Base-by-base conservation (phyloP, 163 green algal genomes). In the Botryococcus braunii region DNA sequence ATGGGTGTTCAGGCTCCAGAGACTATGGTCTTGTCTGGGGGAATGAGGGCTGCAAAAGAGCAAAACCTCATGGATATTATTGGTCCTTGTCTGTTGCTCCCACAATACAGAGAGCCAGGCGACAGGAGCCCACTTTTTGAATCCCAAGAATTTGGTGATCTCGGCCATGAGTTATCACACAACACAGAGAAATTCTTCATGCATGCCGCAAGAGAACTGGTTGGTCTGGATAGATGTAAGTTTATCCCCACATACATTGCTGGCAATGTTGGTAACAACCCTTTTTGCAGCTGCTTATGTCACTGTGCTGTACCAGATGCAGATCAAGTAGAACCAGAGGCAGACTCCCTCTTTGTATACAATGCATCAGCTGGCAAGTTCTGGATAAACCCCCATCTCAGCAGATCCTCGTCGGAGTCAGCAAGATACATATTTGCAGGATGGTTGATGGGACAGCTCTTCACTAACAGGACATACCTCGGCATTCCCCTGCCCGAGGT, bases 401-500 rank as follows among this genome's bases (percentile, higher is more conserved):
- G 37, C 37, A 11, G 34, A n/a, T 55, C 13, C 21, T 2, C 32
- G 6, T 11, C 13, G 13, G 21, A 11, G 27, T 36, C 49, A 38
- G 35, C 49, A 21, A 25, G 34, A 13, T 66, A 66, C 5, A 25
- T 25, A 31, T 66, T 27, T 31, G 59, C 59, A 27, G 59, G 59
- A 25, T 66, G 59, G 59, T 38, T 66, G 34, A 29, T 66, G 36
- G 59, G 35, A 5, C 59, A 66, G 59, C 25, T 27, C 35, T 49
- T 66, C 35, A 27, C 59, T 38, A 66, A 66, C 35, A 27, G 59
- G 2, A 5, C 59, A 25, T 48, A 23, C 29, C 2, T 66, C 8
- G 36, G 36, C 59, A 66, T 66, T 34, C 59, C 35, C 21, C 59
- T 66, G 34, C 59, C 59, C 5, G 59, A 66, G 59, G 37, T 66